Conservation (phyloP, 306 rosid species). For the Casuarina glauca region DNA sequence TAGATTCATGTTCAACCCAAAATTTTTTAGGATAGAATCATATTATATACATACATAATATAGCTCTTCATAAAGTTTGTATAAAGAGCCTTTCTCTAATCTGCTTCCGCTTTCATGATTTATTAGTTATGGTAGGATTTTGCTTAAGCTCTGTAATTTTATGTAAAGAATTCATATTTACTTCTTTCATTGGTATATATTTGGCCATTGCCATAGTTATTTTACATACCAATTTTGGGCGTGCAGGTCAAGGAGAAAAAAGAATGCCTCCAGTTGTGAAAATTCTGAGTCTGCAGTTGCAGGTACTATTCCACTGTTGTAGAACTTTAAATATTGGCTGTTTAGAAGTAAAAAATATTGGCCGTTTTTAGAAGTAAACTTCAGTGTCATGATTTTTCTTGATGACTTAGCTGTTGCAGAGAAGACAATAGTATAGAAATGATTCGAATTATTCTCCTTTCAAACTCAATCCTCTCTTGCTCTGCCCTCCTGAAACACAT, state of each 20-base stretch:
- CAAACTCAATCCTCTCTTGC: neutral
- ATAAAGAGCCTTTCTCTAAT: too few relatives aligned
- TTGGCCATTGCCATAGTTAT: neutral
- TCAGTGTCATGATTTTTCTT: neutral
- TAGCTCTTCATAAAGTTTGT: too few relatives aligned
- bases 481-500: neutral
- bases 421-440: neutral
- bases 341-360: neutral
- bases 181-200: neutral
- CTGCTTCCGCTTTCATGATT: neutral
- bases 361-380: neutral
- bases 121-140: neutral
- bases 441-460: neutral
- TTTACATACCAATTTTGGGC: conserved; percentile 27
- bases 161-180: neutral
- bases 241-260: conserved; percentile 93
- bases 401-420: neutral
- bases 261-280: conserved; percentile 83
- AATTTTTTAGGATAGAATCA: too few relatives aligned
- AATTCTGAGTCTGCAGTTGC: conserved; percentile 73
- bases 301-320: conserved; percentile 43
- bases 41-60: too few relatives aligned
- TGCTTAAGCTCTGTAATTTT: neutral
- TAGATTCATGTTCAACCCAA: too few relatives aligned
- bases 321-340: conserved; percentile 1